These are phyloP conservation scores for Wickerhamomyces chaumierensis DNA, from an alignment of 805 yeast species.

Conservation along the genomic window DNA sequence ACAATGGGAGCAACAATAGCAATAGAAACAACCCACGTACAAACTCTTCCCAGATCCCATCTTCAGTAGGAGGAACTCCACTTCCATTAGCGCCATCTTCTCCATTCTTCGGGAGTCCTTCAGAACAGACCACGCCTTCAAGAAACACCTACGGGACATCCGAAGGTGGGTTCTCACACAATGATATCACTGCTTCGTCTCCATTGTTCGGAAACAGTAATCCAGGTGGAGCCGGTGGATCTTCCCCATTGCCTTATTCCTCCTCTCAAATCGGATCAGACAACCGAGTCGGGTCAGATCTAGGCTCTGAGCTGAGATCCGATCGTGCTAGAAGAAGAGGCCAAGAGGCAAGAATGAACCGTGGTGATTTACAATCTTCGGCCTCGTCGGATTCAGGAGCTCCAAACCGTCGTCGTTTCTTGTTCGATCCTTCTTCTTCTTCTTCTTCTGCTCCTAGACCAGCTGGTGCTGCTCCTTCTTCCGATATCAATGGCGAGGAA, in stretches of 20 bases:
- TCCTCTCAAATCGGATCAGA: conserved; percentile 25
- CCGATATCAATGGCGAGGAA: conserved; percentile 16
- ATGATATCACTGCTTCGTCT: conserved; percentile 23
- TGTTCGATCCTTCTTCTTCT: conserved; percentile 21
- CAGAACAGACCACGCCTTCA: conserved; percentile 19
- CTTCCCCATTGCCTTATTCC: conserved; percentile 36
- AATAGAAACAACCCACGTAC: neutral
- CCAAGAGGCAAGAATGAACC: conserved; percentile 38
- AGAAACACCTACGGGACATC: conserved; percentile 3
- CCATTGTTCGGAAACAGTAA: conserved; percentile 2
- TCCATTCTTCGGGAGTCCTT: conserved; percentile 13
- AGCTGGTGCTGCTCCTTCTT: conserved; percentile 16
- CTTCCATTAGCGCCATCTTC: conserved; percentile 16
- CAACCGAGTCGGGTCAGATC: conserved; percentile 19
- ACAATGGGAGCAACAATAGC: neutral
- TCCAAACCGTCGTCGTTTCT: conserved; percentile 53
- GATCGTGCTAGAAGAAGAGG: conserved; percentile 29
- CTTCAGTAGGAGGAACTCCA: conserved; percentile 1
- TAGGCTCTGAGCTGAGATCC: conserved; percentile 31
- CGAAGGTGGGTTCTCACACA: conserved; percentile 2
- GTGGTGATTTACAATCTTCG: conserved; percentile 71
- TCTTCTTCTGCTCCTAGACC: neutral
- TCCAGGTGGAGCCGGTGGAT: conserved; percentile 19
- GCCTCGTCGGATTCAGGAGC: conserved; percentile 66
- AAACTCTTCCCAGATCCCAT: neutral